Base-by-base conservation (phyloP, 371 early-diverging fungal species). In the Rhizopus stolonifer region DNA sequence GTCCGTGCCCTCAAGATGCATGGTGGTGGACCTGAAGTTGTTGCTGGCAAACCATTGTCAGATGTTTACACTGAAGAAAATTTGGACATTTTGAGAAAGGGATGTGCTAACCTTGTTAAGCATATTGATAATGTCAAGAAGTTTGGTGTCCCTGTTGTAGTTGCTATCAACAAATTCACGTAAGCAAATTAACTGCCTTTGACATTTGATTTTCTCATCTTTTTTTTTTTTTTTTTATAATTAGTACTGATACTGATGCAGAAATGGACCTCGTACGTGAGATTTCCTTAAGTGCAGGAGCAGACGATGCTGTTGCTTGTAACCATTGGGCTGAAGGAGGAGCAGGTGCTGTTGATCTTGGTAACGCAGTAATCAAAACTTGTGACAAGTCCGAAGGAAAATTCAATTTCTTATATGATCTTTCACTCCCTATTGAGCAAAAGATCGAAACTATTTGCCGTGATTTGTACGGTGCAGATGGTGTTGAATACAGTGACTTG, bases 11-110 rank as follows among this genome's bases (percentile, higher is more conserved):
- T 96, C 49, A 98, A 98, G 80, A 94, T 94, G 90, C 98, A 98
- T 63, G 98, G 96, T 47, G 96, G 95, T 48, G 98, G 95, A 22
- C 93, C 98, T n/a, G 91, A 87, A n/a, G 95, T 95, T 9, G 81
- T 87, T 13, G 92, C 96, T 21, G 98, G 98, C 21, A 86, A 82
- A 52, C 95, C 95, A 29, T 73, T 98, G 34, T 84, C 93, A 3
- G 92, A 88, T 36, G 93, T 76, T 21, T 98, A 98, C 71, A 75
- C 77, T 31, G 80, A 77, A 52, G 96, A 98, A 70, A 87, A 95
- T 72, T 73, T 96, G 17, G 88, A 74, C 14, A 81, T 95, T 50
- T 63, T 95, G 33, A 80, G 84, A 60, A 78, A 81, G 64, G 98
- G 98, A 4, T 87, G 89, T 60, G 79, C 69, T 25, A 98, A 98